A percentile compares a stretch with the other conserved stretches of the same genome.
These are phyloP conservation scores for Mallotus repandus DNA, from an alignment of 441 rosid species.

Conservation along the genomic window DNA sequence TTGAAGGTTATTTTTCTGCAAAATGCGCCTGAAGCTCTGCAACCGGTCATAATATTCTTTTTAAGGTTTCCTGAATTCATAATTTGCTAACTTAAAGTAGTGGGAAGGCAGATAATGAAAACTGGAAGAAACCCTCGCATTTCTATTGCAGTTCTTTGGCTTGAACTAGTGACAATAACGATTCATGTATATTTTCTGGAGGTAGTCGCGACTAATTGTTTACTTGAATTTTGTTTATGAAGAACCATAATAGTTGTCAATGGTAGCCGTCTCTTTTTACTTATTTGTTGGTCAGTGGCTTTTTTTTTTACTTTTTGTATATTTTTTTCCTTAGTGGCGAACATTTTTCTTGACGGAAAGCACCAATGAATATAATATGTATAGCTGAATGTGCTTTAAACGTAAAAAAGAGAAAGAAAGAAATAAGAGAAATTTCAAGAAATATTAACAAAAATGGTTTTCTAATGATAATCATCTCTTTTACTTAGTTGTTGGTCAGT, in stretches of 20 bases:
- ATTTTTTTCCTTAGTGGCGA: no score
- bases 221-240: background rate
- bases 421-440: no score
- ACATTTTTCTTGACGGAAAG: no score
- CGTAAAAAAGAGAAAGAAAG: no score
- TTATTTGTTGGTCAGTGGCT: no score
- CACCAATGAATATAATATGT: no score
- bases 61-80: background rate
- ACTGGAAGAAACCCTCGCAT: background rate
- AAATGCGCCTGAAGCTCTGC: background rate
- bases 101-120: constrained; percentile 14
- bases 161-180: background rate
- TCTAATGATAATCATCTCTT: background rate
- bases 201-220: background rate
- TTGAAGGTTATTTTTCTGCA: background rate
- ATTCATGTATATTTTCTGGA: constrained; percentile 10
- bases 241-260: background rate
- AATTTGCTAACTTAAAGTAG: constrained; percentile 13
- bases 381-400: no score
- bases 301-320: no score
- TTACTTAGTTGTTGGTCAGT: no score
- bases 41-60: background rate
- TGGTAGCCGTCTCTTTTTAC: no score
- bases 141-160: background rate
- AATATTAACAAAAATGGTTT: no score